These are phyloP conservation scores for Epichloe amarillans DNA, from an alignment of 2,329 filamentous ascomycete species.

Conservation along the genomic window DNA sequence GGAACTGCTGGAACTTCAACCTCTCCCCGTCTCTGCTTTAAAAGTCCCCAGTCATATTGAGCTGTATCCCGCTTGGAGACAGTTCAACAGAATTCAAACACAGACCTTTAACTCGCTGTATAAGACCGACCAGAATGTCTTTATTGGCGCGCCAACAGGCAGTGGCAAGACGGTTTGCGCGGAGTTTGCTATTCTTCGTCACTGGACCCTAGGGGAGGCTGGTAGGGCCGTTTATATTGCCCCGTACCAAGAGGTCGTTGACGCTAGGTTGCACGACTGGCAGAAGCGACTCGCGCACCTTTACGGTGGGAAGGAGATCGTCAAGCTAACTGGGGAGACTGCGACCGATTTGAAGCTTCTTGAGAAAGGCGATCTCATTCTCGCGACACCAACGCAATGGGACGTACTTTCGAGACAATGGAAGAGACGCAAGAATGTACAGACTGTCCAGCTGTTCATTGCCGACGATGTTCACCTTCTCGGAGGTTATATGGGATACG, in stretches of 20 bases:
- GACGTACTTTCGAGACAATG: slow-evolving; percentile 91
- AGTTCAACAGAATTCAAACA: slow-evolving; percentile 96
- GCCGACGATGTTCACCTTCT: slow-evolving; percentile 92
- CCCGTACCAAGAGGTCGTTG: slow-evolving; percentile 86
- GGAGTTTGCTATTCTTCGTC: slow-evolving; percentile 79
- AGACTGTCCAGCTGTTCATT: slow-evolving; percentile 80
- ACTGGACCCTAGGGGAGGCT: slow-evolving; percentile 50
- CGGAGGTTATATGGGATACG: slow-evolving; percentile 71
- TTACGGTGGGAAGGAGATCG: slow-evolving; percentile 73
- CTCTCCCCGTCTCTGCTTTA: slow-evolving; percentile 74
- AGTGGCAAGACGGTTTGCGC: slow-evolving; percentile 96
- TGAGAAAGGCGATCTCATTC: slow-evolving; percentile 73
- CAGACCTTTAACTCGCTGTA: slow-evolving; percentile 93
- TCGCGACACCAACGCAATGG: slow-evolving; percentile 92
- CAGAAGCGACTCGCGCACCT: slow-evolving; percentile 58
- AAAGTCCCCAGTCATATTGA: slow-evolving; percentile 73
- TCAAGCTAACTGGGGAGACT: slow-evolving; percentile 88
- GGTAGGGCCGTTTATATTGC: slow-evolving; percentile 87
- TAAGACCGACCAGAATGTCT: slow-evolving; percentile 82
- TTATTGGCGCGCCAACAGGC: slow-evolving; percentile 82
- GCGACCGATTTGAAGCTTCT: slow-evolving; percentile 81
- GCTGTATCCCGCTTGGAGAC: slow-evolving; percentile 70
- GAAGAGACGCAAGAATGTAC: slow-evolving; percentile 92
- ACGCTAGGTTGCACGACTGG: slow-evolving; percentile 75
- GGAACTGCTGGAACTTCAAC: slow-evolving; percentile 80